Percentiles rank a stretch among this genome's conserved stretches.
These are phyloP conservation scores for Fusarium guadeloupense DNA, from an alignment of 2,329 filamentous ascomycete species.

Conservation along the genomic window DNA sequence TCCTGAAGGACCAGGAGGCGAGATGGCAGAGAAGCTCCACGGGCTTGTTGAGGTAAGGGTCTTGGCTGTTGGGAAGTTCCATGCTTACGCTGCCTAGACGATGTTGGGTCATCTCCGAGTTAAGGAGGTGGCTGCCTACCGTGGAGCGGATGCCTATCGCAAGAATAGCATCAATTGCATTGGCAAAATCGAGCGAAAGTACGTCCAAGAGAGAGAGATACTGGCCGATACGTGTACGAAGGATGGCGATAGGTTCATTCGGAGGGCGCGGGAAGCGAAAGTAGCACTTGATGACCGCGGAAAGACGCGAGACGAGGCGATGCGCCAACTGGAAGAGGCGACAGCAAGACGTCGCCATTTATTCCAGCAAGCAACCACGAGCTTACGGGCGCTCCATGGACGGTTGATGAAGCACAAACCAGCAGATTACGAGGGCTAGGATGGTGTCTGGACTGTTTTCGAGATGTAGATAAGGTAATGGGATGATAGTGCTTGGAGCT, in stretches of 20 bases:
- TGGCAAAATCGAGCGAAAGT: slow-evolving; percentile 34
- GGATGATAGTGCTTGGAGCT: slow-evolving; percentile 1
- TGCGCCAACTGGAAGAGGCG: slow-evolving; percentile 21
- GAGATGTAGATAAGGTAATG: background rate
- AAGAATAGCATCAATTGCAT: slow-evolving; percentile 34
- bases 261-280: slow-evolving; percentile 8
- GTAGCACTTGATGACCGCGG: slow-evolving; percentile 11
- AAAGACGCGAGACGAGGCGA: slow-evolving; percentile 1
- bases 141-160: slow-evolving; percentile 36
- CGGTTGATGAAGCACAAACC: slow-evolving; percentile 18
- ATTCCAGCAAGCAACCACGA: slow-evolving; percentile 31
- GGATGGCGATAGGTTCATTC: slow-evolving; percentile 33
- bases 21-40: slow-evolving; percentile 33
- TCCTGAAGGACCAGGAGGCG: background rate
- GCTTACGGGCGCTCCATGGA: slow-evolving; percentile 36
- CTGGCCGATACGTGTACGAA: slow-evolving; percentile 27
- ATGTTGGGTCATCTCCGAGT: slow-evolving; percentile 37
- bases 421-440: slow-evolving; percentile 1
- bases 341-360: slow-evolving; percentile 19
- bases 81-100: slow-evolving; percentile 34
- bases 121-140: slow-evolving; percentile 35
- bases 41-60: slow-evolving; percentile 40
- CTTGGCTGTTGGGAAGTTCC: background rate
- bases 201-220: slow-evolving; percentile 28
- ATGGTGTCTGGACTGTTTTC: background rate